These are phyloP conservation scores for Batrachochytrium dendrobatidis DNA, from an alignment of 371 early-diverging fungal genomes.

Conservation along the genomic window DNA sequence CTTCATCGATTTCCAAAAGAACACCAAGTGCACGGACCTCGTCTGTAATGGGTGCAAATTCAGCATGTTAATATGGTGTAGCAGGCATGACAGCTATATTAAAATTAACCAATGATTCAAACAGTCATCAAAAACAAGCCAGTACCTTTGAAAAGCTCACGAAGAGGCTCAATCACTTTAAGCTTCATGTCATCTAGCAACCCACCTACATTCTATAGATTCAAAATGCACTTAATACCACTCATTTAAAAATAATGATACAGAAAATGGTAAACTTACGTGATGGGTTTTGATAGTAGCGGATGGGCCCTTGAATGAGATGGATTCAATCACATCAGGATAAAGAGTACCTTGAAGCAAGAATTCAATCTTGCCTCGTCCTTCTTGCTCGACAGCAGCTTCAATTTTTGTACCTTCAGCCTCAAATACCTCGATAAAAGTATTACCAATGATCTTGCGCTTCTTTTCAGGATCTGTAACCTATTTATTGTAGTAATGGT, in stretches of 20 bases:
- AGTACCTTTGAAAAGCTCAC: constrained; percentile 90
- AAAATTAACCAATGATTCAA: constrained; percentile 5
- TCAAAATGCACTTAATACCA: constrained; percentile 3
- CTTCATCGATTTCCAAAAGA: constrained; percentile 83
- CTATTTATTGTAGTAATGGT: too few species aligned
- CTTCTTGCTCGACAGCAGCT: constrained; percentile 43
- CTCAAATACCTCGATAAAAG: constrained; percentile 96
- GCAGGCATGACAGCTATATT: not conserved
- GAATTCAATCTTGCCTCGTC: constrained; percentile 72
- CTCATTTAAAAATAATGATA: not conserved
- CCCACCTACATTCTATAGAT: constrained; percentile 83
- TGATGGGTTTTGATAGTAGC: constrained; percentile 98
- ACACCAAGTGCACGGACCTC: constrained; percentile 91
- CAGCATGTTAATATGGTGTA: not conserved
- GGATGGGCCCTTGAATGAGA: constrained; percentile 96
- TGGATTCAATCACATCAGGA: constrained; percentile 97
- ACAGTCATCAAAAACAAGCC: too few species aligned
- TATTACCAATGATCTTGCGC: constrained; percentile 97
- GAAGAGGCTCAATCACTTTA: constrained; percentile 93
- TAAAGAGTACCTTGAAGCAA: constrained; percentile 95
- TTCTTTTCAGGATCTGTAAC: constrained; percentile 92
- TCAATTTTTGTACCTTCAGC: constrained; percentile 84
- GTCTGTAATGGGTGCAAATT: constrained; percentile 36
- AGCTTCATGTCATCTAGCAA: constrained; percentile 92
- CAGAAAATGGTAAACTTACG: constrained; percentile 28